Evolutionary conservation across 768 basidiomycete species (phyloP).

Genomic region (Leccinum barrowsii): DNA sequence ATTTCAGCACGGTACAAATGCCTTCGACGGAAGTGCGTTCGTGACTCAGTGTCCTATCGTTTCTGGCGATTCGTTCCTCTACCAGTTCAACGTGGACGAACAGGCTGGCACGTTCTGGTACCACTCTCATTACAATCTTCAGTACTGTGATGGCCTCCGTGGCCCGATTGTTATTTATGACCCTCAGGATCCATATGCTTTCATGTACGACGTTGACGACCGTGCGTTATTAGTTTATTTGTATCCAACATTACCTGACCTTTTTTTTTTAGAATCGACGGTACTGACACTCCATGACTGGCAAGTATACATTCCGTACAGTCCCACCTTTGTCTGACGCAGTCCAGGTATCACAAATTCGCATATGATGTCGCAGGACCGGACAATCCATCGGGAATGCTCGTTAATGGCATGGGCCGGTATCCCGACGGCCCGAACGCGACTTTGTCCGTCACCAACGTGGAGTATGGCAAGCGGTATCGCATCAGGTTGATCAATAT

Average conservation of each 20-base stretch:
- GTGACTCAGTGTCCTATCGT: slow-evolving; percentile 47
- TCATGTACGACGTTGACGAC: slow-evolving; percentile 38
- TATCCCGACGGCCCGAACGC: slow-evolving; percentile 30
- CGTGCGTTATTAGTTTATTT: slow-evolving; percentile 4
- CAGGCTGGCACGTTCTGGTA: slow-evolving; percentile 46
- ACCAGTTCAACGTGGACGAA: slow-evolving; percentile 30
- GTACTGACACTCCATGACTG: slow-evolving; percentile 42
- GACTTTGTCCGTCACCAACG: slow-evolving; percentile 35
- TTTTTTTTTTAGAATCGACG: slow-evolving; percentile 29
- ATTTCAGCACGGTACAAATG: slow-evolving; percentile 38
- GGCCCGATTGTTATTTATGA: slow-evolving; percentile 49
- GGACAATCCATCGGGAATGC: slow-evolving; percentile 25
- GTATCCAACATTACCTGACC: neutral
- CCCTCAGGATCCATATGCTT: slow-evolving; percentile 28
- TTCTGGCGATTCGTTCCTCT: slow-evolving; percentile 37
- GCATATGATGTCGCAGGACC: slow-evolving; percentile 14
- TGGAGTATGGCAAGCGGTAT: slow-evolving; percentile 33
- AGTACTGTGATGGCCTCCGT: slow-evolving; percentile 55
- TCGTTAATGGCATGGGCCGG: slow-evolving; percentile 41
- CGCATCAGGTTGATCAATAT: slow-evolving; percentile 40
- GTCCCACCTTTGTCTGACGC: neutral
- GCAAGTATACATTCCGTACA: slow-evolving; percentile 11
- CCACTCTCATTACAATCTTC: slow-evolving; percentile 44
- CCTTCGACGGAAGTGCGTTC: slow-evolving; percentile 46
- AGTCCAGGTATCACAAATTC: slow-evolving; percentile 18